Conservation (phyloP, 2,329 filamentous ascomycete genomes). For the Nigrograna mackinnonii region DNA sequence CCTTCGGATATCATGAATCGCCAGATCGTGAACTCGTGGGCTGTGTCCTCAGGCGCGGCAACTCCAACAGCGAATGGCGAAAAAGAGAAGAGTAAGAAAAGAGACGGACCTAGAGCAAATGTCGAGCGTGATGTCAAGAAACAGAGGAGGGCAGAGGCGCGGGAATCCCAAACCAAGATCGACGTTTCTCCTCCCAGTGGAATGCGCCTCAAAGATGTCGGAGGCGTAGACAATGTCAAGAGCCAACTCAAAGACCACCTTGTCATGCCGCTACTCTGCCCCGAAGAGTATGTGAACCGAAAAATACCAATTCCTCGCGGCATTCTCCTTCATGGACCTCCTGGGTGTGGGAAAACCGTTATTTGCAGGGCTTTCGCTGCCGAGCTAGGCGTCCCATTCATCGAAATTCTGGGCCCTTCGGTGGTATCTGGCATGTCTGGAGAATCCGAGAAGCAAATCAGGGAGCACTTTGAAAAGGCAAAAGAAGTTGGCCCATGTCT, state of each 20-base stretch:
- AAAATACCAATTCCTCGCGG: conserved; percentile 73
- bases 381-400: conserved; percentile 74
- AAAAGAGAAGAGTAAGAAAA: conserved; percentile 47
- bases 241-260: conserved; percentile 71
- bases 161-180: conserved; percentile 49
- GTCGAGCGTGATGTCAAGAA: conserved; percentile 70
- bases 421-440: conserved; percentile 87
- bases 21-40: conserved; percentile 65
- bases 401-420: conserved; percentile 79
- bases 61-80: conserved; percentile 30
- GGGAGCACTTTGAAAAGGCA: conserved; percentile 86
- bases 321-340: conserved; percentile 79
- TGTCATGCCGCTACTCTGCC: conserved; percentile 71
- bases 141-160: conserved; percentile 52
- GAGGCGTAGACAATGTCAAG: conserved; percentile 75
- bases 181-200: conserved; percentile 69
- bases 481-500: conserved; percentile 84
- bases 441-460: conserved; percentile 84
- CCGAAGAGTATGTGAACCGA: conserved; percentile 66
- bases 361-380: conserved; percentile 80
- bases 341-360: conserved; percentile 85
- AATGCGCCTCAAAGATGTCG: conserved; percentile 71
- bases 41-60: conserved; percentile 38
- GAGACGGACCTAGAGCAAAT: conserved; percentile 53
- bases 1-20: conserved; percentile 66